Evolutionary conservation across 2,329 filamentous ascomycete species (phyloP), one percentile per base, ranked within the genome.

Genomic region (Xylariaceae sp.): DNA sequence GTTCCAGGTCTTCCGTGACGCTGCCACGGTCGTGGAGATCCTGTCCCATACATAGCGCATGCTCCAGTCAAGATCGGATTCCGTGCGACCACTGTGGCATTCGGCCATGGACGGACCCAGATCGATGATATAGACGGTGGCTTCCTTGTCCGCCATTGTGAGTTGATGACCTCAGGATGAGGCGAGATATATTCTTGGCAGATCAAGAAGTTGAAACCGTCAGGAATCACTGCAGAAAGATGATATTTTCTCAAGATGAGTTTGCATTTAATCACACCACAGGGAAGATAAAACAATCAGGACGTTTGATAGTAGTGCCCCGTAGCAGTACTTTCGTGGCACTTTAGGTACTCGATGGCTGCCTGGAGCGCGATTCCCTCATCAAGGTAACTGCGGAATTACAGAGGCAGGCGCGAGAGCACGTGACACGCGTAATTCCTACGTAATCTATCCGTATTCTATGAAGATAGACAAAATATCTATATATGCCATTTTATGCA

Each of bases 11-110:
- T 92, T 93, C 53, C 90, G 83, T 34, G 84, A 87, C 35, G 73
- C 73, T 51, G 81, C 75, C 74, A 91, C 88, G 2, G 87, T 90
- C 6, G 83, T 84, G 4, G 87, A 88, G 66, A 95, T 89, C 72
- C 90, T 94, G 79, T 97, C 93, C 92, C 93, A 99, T 53, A 97
- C 83, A 75, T 96, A 99, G 63, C 85, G 85, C 85, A 97, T 87
- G 52, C 86, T 84, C 85, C 88, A 99, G 62, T 97, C 90, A 15
- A 99, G 82, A 72, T 97, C 89, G 2, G 88, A 88, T 72, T 93
- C 84, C 17, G 78, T 72, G 66, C 94, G 86, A 30, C 88, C 90
- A 75, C 84, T 81, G 67, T 85, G 83, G 67, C 79, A 82, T 71
- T 88, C 79, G 59, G 81, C 88, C 89, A 96, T 97, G n/a, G 92